phyloP scores from a whole-genome alignment of 1,139 yeast genomes.

The Cylindricascospora bacillispora region DNA sequence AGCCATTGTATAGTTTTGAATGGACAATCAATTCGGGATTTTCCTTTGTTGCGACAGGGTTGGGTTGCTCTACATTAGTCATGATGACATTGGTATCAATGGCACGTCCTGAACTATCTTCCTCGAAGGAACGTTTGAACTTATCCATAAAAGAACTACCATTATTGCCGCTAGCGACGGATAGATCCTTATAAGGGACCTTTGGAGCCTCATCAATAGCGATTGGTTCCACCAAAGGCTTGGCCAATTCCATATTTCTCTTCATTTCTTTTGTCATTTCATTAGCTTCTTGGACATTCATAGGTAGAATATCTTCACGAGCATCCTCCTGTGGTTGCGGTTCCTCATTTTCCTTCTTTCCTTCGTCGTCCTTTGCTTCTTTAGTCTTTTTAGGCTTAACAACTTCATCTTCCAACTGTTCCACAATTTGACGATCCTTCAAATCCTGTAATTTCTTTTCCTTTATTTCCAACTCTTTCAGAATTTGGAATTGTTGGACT shows the following conservation, averaged over 20 bases:
- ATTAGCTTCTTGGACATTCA: neutral
- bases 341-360: slow-evolving; percentile 1
- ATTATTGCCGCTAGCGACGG: neutral
- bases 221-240: neutral
- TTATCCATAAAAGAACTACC: neutral
- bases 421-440: slow-evolving; percentile 15
- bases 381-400: neutral
- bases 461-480: slow-evolving; percentile 15
- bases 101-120: neutral
- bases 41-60: slow-evolving; percentile 21
- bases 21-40: slow-evolving; percentile 21
- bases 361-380: slow-evolving; percentile 3
- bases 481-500: slow-evolving; percentile 11
- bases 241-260: slow-evolving; percentile 1
- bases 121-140: slow-evolving; percentile 1
- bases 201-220: slow-evolving; percentile 1
- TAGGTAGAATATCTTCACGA: neutral
- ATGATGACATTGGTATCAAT: slow-evolving; percentile 1
- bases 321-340: slow-evolving; percentile 1
- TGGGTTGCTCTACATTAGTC: slow-evolving; percentile 2
- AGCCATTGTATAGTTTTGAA: slow-evolving; percentile 15
- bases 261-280: neutral
- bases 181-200: slow-evolving; percentile 1
- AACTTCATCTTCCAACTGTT: slow-evolving; percentile 7
- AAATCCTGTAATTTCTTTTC: slow-evolving; percentile 14